Base-by-base conservation (phyloP, 352 stramenopile species). In the Phytophthora capsici region DNA sequence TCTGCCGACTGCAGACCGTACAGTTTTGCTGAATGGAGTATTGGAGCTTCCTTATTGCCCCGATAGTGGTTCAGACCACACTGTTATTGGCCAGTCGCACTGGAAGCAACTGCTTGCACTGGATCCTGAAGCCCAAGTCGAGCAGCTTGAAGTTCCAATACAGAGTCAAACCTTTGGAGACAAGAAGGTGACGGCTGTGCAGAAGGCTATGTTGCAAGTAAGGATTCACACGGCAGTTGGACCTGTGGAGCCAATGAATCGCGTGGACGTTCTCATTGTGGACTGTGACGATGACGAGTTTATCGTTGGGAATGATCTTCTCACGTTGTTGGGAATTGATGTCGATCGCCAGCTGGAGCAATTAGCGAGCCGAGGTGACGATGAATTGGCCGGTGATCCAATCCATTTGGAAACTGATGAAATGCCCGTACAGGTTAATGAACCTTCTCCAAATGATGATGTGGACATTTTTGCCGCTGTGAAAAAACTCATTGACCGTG, bases 321-420 rank as follows among this genome's bases (percentile, higher is more conserved):
- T 69, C 4, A 34, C 13, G 1, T 16, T 53, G n/a, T 16, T 69
- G 6, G 61, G 61, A 1, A 63, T 69, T 30, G 52, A 69, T n/a
- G 46, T 69, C 2, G 20, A 63, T 14, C 45, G 47, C 0, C 53
- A 69, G 19, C 46, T 63, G 2, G 60, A 58, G 25, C 44, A 57
- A n/a, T 37, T 69, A 3, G 61, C 53, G 2, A 26, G 13, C 38
- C n/a, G 36, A 4, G n/a, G n/a, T 4, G 40, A 46, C 12, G 44
- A 50, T 6, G 23, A 50, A 22, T 22, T 20, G 22, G 25, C n/a
- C 14, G 44, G 44, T 36, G 22, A 50, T 25, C 23, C 44, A 0
- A 36, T 50, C 20, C n/a, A 50, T 0, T 3, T 50, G 16, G 44
- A 50, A 16, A 13, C 22, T 20, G 44, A 36, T 19, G 44, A 50